Evolutionary conservation across 164 flowering plant species (phyloP).

Genomic region (Vitis labrusca): DNA sequence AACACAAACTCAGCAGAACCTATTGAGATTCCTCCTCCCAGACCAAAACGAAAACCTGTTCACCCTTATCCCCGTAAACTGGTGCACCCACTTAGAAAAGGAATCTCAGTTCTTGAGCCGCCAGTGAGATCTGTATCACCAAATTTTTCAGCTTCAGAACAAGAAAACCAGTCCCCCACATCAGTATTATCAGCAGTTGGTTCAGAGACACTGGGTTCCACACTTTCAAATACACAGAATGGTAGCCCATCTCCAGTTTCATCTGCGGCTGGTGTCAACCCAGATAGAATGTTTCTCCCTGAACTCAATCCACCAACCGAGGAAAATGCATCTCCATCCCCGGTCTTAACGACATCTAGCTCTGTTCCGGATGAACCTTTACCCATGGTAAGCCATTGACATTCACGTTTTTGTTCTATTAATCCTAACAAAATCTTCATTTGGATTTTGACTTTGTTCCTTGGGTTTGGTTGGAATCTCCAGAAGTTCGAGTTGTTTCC

Average conservation of each 20-base stretch:
- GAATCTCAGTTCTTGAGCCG: slow-evolving; percentile 15
- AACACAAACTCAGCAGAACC: slow-evolving; percentile 38
- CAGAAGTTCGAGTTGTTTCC: slow-evolving; percentile 33
- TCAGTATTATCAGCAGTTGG: slow-evolving; percentile 28
- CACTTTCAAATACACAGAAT: slow-evolving; percentile 19
- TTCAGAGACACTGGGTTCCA: slow-evolving; percentile 22
- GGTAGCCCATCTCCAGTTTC: slow-evolving; percentile 32
- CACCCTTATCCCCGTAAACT: slow-evolving; percentile 90
- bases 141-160: slow-evolving; percentile 33
- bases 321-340: slow-evolving; percentile 24
- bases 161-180: slow-evolving; percentile 39
- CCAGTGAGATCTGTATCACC: slow-evolving; percentile 39
- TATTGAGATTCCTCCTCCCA: slow-evolving; percentile 86
- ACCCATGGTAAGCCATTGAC: slow-evolving; percentile 29
- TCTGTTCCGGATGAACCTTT: slow-evolving; percentile 22
- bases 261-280: slow-evolving; percentile 23
- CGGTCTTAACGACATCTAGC: slow-evolving; percentile 11
- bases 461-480: slow-evolving; percentile 1
- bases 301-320: slow-evolving; percentile 17
- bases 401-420: too few species aligned
- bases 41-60: slow-evolving; percentile 80
- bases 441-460: background rate
- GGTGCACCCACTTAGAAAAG: slow-evolving; percentile 25
- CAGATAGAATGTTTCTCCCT: slow-evolving; percentile 3
- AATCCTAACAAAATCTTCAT: background rate